phyloP scores from a whole-genome alignment of 129 eudicot genomes.

The Saussurea involucrata region DNA sequence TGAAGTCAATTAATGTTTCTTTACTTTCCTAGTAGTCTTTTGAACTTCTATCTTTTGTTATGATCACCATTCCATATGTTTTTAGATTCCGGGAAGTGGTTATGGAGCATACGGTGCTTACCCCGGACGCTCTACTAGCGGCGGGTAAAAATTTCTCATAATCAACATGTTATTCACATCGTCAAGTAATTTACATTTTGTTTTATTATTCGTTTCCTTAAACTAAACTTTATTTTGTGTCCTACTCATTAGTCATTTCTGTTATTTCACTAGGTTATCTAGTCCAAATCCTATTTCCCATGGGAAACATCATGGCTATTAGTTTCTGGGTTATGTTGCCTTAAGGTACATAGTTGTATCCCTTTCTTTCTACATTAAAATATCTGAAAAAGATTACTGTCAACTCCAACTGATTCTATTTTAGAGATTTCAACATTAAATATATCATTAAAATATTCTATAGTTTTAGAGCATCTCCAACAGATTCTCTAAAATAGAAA shows the following conservation, averaged over 20 bases:
- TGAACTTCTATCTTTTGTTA: not conserved
- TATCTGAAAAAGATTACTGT: not conserved
- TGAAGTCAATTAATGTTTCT: not conserved
- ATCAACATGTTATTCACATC: not conserved
- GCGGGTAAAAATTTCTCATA: constrained; percentile 38
- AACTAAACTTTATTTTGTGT: not conserved
- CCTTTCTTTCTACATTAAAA: not conserved
- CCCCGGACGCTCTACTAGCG: constrained; percentile 39
- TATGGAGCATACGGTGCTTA: constrained; percentile 59
- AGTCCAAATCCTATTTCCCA: constrained; percentile 43
- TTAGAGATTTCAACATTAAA: not conserved
- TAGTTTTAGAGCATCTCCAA: too few species aligned
- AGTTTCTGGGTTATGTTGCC: constrained; percentile 7
- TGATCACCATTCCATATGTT: not conserved
- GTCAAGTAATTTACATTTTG: not conserved
- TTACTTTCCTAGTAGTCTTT: not conserved
- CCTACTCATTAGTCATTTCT: not conserved
- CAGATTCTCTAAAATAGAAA: too few species aligned
- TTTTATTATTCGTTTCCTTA: not conserved
- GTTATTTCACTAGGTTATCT: constrained; percentile 36
- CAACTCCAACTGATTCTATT: not conserved
- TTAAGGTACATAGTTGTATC: constrained; percentile 26
- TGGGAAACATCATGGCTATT: constrained; percentile 60
- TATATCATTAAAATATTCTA: not conserved
- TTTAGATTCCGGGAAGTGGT: constrained; percentile 41